These are phyloP conservation scores for Casaregolazyma lundiana DNA, from an alignment of 1,139 yeast species.

Conservation along the genomic window DNA sequence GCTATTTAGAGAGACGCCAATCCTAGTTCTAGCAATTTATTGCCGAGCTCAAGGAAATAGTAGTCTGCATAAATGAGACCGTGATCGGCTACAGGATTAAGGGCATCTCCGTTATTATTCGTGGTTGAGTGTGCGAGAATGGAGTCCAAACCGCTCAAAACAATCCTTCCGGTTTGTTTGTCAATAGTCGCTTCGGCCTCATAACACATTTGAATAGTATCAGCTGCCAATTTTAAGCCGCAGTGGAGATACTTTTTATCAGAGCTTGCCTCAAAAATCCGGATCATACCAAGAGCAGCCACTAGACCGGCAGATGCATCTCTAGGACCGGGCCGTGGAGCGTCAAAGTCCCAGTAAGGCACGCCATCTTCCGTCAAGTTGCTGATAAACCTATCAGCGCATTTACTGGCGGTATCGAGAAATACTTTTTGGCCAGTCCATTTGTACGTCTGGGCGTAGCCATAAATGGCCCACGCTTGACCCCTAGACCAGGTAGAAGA, in stretches of 20 bases:
- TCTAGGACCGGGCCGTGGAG: slow-evolving; percentile 23
- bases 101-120: slow-evolving; percentile 14
- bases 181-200: slow-evolving; percentile 7
- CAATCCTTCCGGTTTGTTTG: slow-evolving; percentile 10
- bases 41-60: slow-evolving; percentile 17
- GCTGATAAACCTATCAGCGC: slow-evolving; percentile 25
- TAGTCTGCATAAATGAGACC: slow-evolving; percentile 18
- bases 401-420: slow-evolving; percentile 28
- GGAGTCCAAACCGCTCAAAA: slow-evolving; percentile 11
- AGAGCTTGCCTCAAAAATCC: slow-evolving; percentile 8
- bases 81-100: slow-evolving; percentile 3
- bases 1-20: too few relatives aligned
- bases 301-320: slow-evolving; percentile 32
- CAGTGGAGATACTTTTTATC: slow-evolving; percentile 10
- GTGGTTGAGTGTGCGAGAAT: slow-evolving; percentile 13
- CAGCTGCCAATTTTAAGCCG: slow-evolving; percentile 7
- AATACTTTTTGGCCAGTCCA: slow-evolving; percentile 28
- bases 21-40: slow-evolving; percentile 14
- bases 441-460: slow-evolving; percentile 28
- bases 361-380: slow-evolving; percentile 28
- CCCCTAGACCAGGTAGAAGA: slow-evolving; percentile 32
- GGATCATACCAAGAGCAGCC: slow-evolving; percentile 26
- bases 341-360: slow-evolving; percentile 33
- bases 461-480: slow-evolving; percentile 26
- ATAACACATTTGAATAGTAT: slow-evolving; percentile 1